These are phyloP conservation scores for Alternaria brassicicola DNA, from an alignment of 2,329 filamentous ascomycete genomes.

Conservation along the genomic window DNA sequence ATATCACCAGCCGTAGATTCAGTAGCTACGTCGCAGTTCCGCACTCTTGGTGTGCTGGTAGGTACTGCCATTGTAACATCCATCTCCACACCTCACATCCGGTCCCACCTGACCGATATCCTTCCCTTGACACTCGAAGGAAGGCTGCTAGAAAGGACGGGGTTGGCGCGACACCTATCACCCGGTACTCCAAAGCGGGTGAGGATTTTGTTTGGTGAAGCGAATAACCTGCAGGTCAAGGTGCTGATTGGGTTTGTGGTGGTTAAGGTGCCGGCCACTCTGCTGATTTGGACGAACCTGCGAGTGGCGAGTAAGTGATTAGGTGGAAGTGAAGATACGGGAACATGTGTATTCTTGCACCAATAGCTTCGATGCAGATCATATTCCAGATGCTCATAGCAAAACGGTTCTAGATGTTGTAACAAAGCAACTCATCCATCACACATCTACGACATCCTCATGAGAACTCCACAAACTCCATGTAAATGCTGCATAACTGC, in stretches of 20 bases:
- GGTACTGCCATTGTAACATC: constrained; percentile 15
- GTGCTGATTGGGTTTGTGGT: constrained; percentile 20
- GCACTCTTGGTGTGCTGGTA: constrained; percentile 15
- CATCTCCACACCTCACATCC: constrained; percentile 15
- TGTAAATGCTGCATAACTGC: background rate
- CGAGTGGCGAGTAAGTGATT: background rate
- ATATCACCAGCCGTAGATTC: constrained; percentile 12
- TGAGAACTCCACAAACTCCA: background rate
- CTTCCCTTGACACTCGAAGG: constrained; percentile 1
- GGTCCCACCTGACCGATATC: constrained; percentile 1
- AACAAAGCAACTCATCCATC: background rate
- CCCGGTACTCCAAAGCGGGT: background rate
- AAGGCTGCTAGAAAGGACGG: constrained; percentile 9
- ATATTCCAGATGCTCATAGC: background rate
- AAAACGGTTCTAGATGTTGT: background rate
- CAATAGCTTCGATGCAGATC: background rate
- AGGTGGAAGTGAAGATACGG: background rate
- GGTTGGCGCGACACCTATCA: background rate
- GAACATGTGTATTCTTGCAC: background rate
- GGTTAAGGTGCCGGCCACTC: constrained; percentile 12
- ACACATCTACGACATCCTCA: background rate
- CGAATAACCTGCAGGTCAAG: constrained; percentile 23
- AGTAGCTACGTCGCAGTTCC: constrained; percentile 16
- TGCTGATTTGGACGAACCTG: constrained; percentile 20
- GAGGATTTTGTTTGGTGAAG: constrained; percentile 9